Evolutionary conservation across 306 rosid species (phyloP).

Genomic region (Rubus idaeus): DNA sequence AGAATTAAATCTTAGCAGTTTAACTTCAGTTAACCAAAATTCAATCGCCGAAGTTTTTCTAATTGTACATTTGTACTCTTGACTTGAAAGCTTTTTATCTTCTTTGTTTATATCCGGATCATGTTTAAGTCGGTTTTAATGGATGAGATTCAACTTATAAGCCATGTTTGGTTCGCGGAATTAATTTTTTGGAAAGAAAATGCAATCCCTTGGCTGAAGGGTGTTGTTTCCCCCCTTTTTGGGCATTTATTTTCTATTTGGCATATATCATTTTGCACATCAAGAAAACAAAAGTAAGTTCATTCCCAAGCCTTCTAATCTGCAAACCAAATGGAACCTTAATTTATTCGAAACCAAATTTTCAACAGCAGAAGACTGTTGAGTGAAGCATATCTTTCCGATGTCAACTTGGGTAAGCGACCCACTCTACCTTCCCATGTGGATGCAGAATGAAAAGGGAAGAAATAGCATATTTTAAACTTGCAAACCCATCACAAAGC

Average conservation of each 20-base stretch:
- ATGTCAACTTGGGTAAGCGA: constrained; percentile 14
- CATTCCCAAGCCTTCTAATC: neutral
- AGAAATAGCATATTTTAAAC: constrained; percentile 10
- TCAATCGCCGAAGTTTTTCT: too few relatives aligned
- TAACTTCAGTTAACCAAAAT: too few relatives aligned
- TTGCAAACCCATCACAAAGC: constrained; percentile 17
- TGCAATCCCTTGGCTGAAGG: neutral
- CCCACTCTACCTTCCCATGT: constrained; percentile 15
- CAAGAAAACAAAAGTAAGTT: too few relatives aligned
- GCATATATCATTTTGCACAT: neutral
- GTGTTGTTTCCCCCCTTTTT: neutral
- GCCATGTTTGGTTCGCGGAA: neutral
- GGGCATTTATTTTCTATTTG: neutral
- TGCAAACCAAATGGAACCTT: neutral
- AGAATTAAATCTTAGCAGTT: too few relatives aligned
- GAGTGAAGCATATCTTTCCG: neutral
- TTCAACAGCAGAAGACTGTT: neutral
- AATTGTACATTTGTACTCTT: too few relatives aligned
- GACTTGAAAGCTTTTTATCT: too few relatives aligned
- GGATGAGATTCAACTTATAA: too few relatives aligned
- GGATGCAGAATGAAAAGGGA: neutral
- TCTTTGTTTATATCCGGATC: too few relatives aligned
- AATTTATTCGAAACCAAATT: neutral
- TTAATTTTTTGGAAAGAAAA: neutral
- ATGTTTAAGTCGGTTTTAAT: too few relatives aligned